phyloP scores from a whole-genome alignment of 2,329 filamentous ascomycete genomes.

The Ceratocystis ficicola region DNA sequence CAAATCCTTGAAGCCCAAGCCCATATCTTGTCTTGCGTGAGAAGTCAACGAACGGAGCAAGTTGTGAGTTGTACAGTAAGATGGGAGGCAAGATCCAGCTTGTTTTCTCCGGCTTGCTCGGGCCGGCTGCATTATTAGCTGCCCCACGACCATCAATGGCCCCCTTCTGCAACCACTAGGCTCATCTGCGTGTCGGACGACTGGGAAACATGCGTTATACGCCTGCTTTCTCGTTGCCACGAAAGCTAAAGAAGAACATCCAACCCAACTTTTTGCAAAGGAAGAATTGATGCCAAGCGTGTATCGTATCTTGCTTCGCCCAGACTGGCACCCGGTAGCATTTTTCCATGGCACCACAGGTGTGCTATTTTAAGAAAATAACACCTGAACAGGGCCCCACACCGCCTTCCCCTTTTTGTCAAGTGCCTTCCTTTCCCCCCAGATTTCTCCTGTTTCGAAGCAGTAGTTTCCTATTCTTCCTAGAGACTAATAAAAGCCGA shows the following conservation, averaged over 20 bases:
- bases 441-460: not conserved
- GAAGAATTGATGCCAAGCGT: not conserved
- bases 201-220: not conserved
- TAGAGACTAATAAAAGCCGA: not conserved
- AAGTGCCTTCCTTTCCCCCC: not conserved
- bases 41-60: not conserved
- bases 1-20: slow-evolving; percentile 6
- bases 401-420: not conserved
- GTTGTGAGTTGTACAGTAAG: not conserved
- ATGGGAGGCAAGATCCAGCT: not conserved
- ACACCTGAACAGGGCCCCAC: not conserved
- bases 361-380: slow-evolving; percentile 9
- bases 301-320: not conserved
- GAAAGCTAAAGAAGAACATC: not conserved
- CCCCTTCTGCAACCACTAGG: not conserved
- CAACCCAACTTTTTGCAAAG: not conserved
- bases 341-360: not conserved
- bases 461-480: not conserved
- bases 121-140: not conserved
- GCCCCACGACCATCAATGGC: not conserved
- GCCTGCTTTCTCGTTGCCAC: not conserved
- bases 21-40: not conserved
- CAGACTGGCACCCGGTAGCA: not conserved
- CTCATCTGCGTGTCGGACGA: not conserved
- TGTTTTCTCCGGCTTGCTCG: not conserved